These are phyloP conservation scores for Blastobotrys buckinghamii DNA, from an alignment of 1,139 yeast species.

Conservation along the genomic window DNA sequence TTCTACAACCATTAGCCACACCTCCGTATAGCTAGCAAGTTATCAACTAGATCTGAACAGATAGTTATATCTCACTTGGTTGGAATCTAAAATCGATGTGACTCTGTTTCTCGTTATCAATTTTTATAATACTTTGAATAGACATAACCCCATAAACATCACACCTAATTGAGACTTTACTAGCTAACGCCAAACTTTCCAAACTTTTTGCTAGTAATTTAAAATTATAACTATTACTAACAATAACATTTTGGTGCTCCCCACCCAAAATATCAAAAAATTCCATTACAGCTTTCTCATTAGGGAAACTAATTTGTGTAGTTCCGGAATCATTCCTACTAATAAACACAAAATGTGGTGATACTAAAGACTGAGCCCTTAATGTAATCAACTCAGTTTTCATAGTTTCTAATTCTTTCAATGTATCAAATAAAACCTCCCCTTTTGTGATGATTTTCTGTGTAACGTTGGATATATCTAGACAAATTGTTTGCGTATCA, in stretches of 20 bases:
- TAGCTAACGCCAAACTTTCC: conserved; percentile 31
- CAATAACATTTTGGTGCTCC: conserved; percentile 12
- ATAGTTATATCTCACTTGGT: conserved; percentile 19
- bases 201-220: conserved; percentile 22
- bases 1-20: no score
- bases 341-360: conserved; percentile 40
- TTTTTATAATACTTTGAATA: conserved; percentile 30
- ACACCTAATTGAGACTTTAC: conserved; percentile 29
- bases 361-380: conserved; percentile 33
- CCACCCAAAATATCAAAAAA: conserved; percentile 31
- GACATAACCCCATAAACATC: conserved; percentile 30
- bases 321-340: conserved; percentile 66
- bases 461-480: conserved; percentile 45
- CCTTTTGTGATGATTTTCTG: conserved; percentile 67
- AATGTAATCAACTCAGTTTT: conserved; percentile 56
- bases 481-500: conserved; percentile 16
- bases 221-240: conserved; percentile 27
- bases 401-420: conserved; percentile 63
- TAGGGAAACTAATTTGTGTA: conserved; percentile 63
- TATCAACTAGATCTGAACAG: no score
- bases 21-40: background rate
- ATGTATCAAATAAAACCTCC: conserved; percentile 54
- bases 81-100: conserved; percentile 31
- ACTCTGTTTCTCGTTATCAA: conserved; percentile 24
- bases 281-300: conserved; percentile 56